Evolutionary conservation across 1,284 basidiomycete genomes (phyloP).

Genomic region (Austroboletus niveus): DNA sequence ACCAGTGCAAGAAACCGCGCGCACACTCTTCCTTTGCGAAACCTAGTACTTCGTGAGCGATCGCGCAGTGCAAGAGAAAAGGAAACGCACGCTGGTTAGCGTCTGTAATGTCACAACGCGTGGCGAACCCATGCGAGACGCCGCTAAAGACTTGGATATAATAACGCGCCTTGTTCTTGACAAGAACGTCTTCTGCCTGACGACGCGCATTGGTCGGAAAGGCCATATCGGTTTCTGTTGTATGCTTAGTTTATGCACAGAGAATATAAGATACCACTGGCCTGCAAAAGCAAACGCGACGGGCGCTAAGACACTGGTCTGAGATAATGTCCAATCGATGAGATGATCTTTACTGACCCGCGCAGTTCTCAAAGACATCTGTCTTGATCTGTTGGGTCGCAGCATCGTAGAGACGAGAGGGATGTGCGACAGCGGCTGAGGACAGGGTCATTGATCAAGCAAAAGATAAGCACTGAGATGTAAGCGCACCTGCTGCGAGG

Average conservation of each 20-base stretch:
- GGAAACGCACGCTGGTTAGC: slow-evolving; percentile 28
- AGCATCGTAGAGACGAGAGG: slow-evolving; percentile 31
- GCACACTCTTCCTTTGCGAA: slow-evolving; percentile 64
- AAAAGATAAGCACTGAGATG: no score
- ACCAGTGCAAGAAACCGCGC: slow-evolving; percentile 47
- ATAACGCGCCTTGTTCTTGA: slow-evolving; percentile 27
- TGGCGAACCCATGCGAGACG: slow-evolving; percentile 31
- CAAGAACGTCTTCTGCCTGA: slow-evolving; percentile 32
- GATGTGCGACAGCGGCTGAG: slow-evolving; percentile 55
- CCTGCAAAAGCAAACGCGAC: slow-evolving; percentile 54
- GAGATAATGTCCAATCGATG: neutral
- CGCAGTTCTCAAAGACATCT: slow-evolving; percentile 45
- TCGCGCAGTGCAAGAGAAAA: slow-evolving; percentile 28
- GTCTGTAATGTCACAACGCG: slow-evolving; percentile 26
- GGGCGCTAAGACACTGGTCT: slow-evolving; percentile 39
- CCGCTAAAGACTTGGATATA: slow-evolving; percentile 36
- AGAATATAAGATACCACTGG: slow-evolving; percentile 24
- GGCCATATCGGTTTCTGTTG: slow-evolving; percentile 35
- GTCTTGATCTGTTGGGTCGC: slow-evolving; percentile 39
- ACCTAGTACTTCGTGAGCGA: slow-evolving; percentile 32
- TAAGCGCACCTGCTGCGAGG: slow-evolving; percentile 26
- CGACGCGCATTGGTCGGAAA: slow-evolving; percentile 29
- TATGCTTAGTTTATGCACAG: slow-evolving; percentile 33
- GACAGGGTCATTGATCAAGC: no score
- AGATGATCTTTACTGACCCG: slow-evolving; percentile 36